Evolutionary conservation across 345 rosid species (phyloP).

Genomic region (Sapria himalayana): DNA sequence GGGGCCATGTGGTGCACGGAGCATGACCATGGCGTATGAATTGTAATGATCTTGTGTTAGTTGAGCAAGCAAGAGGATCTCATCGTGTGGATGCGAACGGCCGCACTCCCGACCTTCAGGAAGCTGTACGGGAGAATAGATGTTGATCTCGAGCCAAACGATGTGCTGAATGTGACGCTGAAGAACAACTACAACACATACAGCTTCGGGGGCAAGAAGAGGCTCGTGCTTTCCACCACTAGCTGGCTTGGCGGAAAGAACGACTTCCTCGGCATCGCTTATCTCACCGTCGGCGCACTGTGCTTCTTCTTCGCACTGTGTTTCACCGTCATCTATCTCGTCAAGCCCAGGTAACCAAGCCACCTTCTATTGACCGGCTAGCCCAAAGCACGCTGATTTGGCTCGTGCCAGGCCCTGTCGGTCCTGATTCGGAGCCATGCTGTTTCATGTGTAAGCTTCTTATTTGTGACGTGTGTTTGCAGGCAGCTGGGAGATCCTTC

Average conservation of each 20-base stretch:
- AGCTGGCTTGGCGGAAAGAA: conserved; percentile 99
- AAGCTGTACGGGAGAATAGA: conserved; percentile 93
- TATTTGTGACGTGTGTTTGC: conserved; percentile 8
- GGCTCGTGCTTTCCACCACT: conserved; percentile 82
- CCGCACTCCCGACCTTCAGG: conserved; percentile 94
- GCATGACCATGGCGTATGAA: no score
- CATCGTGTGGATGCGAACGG: conserved; percentile 99
- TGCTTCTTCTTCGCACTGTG: conserved; percentile 73
- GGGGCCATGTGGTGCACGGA: no score
- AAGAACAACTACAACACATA: conserved; percentile 69
- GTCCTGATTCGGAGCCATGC: neutral
- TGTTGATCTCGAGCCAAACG: conserved; percentile 37
- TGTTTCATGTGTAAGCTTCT: neutral
- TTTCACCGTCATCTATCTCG: conserved; percentile 63
- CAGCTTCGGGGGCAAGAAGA: conserved; percentile 88
- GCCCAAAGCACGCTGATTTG: neutral
- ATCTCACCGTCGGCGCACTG: conserved; percentile 72
- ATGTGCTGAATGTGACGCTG: conserved; percentile 31
- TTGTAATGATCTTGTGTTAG: conserved; percentile 16
- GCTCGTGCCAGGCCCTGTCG: neutral
- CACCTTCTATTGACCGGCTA: neutral
- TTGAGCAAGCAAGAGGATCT: conserved; percentile 87
- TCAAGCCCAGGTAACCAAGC: conserved; percentile 69
- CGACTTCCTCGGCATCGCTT: conserved; percentile 92
- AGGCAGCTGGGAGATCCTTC: conserved; percentile 95